Conservation (phyloP, 805 yeast species). For the Myxozyma vanderwaltii region DNA sequence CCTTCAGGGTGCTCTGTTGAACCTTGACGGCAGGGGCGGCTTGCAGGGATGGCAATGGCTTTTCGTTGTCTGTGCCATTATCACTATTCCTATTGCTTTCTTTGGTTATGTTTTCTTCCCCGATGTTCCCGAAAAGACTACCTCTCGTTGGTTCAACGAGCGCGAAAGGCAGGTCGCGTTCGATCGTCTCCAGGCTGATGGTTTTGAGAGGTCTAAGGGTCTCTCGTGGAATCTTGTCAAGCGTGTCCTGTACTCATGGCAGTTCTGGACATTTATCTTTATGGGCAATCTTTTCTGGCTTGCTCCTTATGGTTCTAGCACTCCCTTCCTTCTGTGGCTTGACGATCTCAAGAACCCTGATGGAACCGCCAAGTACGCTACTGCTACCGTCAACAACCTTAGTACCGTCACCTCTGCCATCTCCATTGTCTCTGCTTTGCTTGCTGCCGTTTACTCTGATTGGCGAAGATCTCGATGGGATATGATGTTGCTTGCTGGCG, state of each 20-base stretch:
- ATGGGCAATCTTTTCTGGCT: constrained; percentile 42
- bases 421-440: constrained; percentile 50
- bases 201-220: constrained; percentile 38
- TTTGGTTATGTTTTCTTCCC: constrained; percentile 60
- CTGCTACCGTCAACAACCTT: constrained; percentile 52
- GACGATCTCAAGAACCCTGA: constrained; percentile 46
- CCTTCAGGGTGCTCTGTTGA: constrained; percentile 58
- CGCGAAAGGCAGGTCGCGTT: constrained; percentile 60
- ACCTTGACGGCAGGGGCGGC: constrained; percentile 55
- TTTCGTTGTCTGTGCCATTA: constrained; percentile 65
- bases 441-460: constrained; percentile 47
- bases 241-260: constrained; percentile 57
- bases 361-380: constrained; percentile 42
- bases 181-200: constrained; percentile 46
- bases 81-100: constrained; percentile 60
- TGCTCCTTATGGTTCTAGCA: constrained; percentile 49
- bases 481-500: constrained; percentile 56
- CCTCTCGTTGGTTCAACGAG: constrained; percentile 56
- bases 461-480: constrained; percentile 56
- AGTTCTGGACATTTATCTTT: constrained; percentile 43
- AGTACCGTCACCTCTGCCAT: constrained; percentile 60
- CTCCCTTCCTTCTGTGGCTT: constrained; percentile 66
- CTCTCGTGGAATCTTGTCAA: constrained; percentile 45
- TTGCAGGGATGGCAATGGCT: constrained; percentile 73
- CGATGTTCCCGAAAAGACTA: constrained; percentile 64